Conservation (phyloP, 352 stramenopile genomes). For the Globisporangium cederbergense region DNA sequence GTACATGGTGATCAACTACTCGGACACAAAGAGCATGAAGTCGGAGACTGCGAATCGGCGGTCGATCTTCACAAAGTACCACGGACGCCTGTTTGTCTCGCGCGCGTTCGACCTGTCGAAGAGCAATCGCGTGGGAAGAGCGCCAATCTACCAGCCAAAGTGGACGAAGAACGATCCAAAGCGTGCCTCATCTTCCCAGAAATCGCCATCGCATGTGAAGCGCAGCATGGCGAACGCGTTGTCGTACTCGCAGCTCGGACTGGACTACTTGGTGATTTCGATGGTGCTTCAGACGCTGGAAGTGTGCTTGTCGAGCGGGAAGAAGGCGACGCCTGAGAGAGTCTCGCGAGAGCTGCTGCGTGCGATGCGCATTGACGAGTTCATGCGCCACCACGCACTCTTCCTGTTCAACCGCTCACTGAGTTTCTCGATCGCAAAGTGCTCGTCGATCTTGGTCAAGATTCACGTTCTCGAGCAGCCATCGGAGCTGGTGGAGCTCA, state of each 20-base stretch:
- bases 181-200: slow-evolving; percentile 15
- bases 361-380: slow-evolving; percentile 84
- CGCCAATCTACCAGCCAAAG: slow-evolving; percentile 28
- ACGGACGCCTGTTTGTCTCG: slow-evolving; percentile 77
- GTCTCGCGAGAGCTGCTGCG: slow-evolving; percentile 70
- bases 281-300: slow-evolving; percentile 81
- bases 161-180: slow-evolving; percentile 18
- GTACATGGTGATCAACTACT: slow-evolving; percentile 90
- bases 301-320: slow-evolving; percentile 81
- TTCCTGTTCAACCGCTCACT: slow-evolving; percentile 86
- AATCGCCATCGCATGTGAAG: slow-evolving; percentile 47
- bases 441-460: slow-evolving; percentile 84
- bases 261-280: slow-evolving; percentile 79
- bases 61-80: slow-evolving; percentile 83
- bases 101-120: slow-evolving; percentile 77
- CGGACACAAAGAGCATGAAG: slow-evolving; percentile 82
- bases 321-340: slow-evolving; percentile 79
- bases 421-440: slow-evolving; percentile 84
- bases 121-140: slow-evolving; percentile 64
- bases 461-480: slow-evolving; percentile 84
- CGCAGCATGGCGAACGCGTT: slow-evolving; percentile 77
- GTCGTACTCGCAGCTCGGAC: slow-evolving; percentile 73
- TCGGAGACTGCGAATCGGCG: slow-evolving; percentile 81
- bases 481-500: slow-evolving; percentile 81
- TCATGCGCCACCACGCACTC: slow-evolving; percentile 80